Percentiles rank a stretch among this genome's conserved stretches.
Evolutionary conservation across 2,329 filamentous ascomycete genomes (phyloP).

Genomic region (Alternaria ventricosa): DNA sequence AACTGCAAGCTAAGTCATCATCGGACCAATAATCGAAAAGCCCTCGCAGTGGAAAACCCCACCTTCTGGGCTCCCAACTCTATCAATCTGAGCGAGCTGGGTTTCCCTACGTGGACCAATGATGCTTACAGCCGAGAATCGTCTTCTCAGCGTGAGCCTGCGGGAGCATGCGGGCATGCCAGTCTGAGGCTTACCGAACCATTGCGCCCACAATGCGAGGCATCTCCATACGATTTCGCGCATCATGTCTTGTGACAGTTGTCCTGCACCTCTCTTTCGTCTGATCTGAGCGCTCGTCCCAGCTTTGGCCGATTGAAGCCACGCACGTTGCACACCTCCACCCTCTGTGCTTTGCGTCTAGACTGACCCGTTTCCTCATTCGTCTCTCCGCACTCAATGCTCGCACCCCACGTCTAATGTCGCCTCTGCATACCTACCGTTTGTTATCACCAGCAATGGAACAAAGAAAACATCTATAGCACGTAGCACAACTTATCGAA

Average conservation of each 20-base stretch:
- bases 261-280: slow-evolving; percentile 37
- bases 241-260: slow-evolving; percentile 42
- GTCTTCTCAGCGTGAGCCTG: slow-evolving; percentile 27
- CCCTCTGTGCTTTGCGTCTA: slow-evolving; percentile 32
- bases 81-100: slow-evolving; percentile 36
- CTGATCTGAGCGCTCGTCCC: slow-evolving; percentile 30
- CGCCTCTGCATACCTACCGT: slow-evolving; percentile 38
- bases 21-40: slow-evolving; percentile 36
- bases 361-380: slow-evolving; percentile 39
- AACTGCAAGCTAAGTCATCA: slow-evolving; percentile 34
- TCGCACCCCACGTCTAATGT: slow-evolving; percentile 46
- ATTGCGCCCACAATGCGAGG: slow-evolving; percentile 32
- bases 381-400: slow-evolving; percentile 43
- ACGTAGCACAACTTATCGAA: slow-evolving; percentile 39
- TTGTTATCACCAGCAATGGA: slow-evolving; percentile 43
- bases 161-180: slow-evolving; percentile 37
- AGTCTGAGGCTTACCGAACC: slow-evolving; percentile 41
- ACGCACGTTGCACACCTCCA: slow-evolving; percentile 35
- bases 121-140: slow-evolving; percentile 32
- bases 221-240: slow-evolving; percentile 28
- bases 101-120: slow-evolving; percentile 48
- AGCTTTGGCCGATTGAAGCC: slow-evolving; percentile 35
- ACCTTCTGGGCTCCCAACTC: slow-evolving; percentile 36
- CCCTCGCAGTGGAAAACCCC: slow-evolving; percentile 27
- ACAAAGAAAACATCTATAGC: slow-evolving; percentile 36